Evolutionary conservation across 208 protist genomes (phyloP), one percentile per base, ranked within the genome.

Genomic region (Trypanosomatidae sp.): DNA sequence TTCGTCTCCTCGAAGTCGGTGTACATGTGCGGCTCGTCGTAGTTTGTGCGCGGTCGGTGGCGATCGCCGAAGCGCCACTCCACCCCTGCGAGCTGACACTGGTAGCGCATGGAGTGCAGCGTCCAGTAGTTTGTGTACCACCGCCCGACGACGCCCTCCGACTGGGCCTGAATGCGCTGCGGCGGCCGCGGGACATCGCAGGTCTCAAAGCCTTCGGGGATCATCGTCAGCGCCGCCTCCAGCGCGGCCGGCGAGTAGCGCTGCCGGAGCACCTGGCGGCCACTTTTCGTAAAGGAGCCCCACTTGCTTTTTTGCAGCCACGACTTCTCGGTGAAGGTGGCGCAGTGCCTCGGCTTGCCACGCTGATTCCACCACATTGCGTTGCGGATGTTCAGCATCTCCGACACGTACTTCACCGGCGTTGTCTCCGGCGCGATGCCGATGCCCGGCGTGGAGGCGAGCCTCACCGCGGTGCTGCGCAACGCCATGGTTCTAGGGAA

Each of bases 111-210:
- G 3, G 91, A 91, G 76, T 97, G 91, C 76, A 97, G 75, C 1
- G 93, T 97, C 91, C 93, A 97, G 85, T 91, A 97, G 82, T 97
- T 97, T 41, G 83, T 94, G 80, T 94, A 97, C 93, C 93, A 97
- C 28, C 91, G 88, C 13, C 91, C 91, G 0, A 97, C 93, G 13
- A 97, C 82, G 36, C 93, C 93, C 69, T 97, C 91, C 5, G 93
- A 95, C 72, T 93, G 87, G 6, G 91, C 90, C 1, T 80, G 84
- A 49, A 97, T 92, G 50, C 93, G 89, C 82, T 95, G 91, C 59
- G 93, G 93, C 9, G 93, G 93, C 0, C 91, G 89, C 5, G 89
- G 88, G 6, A 97, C 93, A 71, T 97, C 90, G 6, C 86, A 81
- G 12, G 88, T 87, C 64, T 90, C 83, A 73, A 97, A 97, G 43